Evolutionary conservation across 2,329 filamentous ascomycete genomes (phyloP), one percentile per base, ranked within the genome.

Genomic region (Drechslerella stenobrocha): DNA sequence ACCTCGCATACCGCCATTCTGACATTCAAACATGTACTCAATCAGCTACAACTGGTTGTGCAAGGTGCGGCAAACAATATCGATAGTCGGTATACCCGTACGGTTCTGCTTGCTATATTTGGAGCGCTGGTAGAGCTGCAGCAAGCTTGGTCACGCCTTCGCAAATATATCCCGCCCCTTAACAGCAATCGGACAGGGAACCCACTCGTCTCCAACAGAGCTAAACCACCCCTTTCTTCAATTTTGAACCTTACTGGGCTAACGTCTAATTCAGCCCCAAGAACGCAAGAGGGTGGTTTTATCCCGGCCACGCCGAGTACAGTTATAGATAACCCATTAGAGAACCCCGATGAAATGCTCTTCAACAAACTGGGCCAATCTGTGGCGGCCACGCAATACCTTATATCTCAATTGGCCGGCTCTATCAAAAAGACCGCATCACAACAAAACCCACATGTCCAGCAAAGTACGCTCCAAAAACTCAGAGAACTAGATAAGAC

Each of bases 61-160:
- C 45, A 61, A 15, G 67, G 60, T 35, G 55, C 69, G 9, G 47
- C 59, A 32, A 59, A 28, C 30, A 64, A 71, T 13, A 58, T 69
- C 20, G 72, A 73, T 59, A 44, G 59, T 24, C 66, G 71, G 6
- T 71, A 72, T 40, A 70, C 65, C 20, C 59, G 72, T 37, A 73
- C 72, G 15, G 63, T 73, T 18, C 52, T 73, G 23, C 66, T 73
- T 3, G 71, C 73, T 58, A 61, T 73, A n/a, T 73, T 72, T 37
- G 72, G 72, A 20, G 71, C 72, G 2, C 67, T 71, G 35, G 69
- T 73, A 13, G 72, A 73, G 35, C 57, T 73, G 15, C 72, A 73
- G 50, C 65, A 69, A 24, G 70, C 72, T 8, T 73, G 72, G 61
- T 64, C 72, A 24, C 52, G 52, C 37, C 52, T 73, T 24, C 71